Base-by-base conservation (phyloP, 2,329 filamentous ascomycete genomes). In the Aspergillus piperis region DNA sequence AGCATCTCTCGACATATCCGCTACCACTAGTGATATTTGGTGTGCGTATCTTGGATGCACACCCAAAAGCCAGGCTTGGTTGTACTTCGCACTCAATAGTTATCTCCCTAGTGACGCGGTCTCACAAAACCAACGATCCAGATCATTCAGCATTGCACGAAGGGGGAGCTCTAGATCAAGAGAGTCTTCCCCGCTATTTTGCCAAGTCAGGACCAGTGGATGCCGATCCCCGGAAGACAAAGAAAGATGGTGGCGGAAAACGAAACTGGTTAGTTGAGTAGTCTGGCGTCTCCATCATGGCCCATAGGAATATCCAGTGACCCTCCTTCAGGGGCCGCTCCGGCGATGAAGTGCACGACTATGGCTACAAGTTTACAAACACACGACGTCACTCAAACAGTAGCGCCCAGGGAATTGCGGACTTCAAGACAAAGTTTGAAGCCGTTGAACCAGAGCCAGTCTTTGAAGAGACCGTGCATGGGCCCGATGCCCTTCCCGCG, bases 391-490 rank as follows among this genome's bases (percentile, higher is more conserved):
- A 91, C 77, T 96, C 91, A 79, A 98, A 98, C 82, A 94, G 90
- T 76, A 93, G 89, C 80, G 88, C 84, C 71, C 84, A 89, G 69
- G 88, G 86, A 70, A 81, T 91, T 68, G 84, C 86, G 62, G 87
- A 93, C 75, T 91, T 96, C 82, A 96, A 95, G 85, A 96, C 93
- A 79, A 99, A 99, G 82, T 98, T 97, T 75, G 95, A 99, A 79
- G 83, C 90, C 68, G 84, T 92, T 74, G 95, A 98, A 70, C 83
- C 86, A 17, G 94, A 98, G 72, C 93, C 92, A 42, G 90, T 96
- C 72, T 96, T 96, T 68, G 92, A 98, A 76, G 93, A 97, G 78
- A 85, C 86, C 57, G 64, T 95, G 61, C 91, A 96, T 72, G 92
- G 91, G 30, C 84, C 88, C 17, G 80, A 81, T 27, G 85, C 86